phyloP scores from a whole-genome alignment of 2,329 filamentous ascomycete genomes.

The Phyllosticta citribraziliensis region DNA sequence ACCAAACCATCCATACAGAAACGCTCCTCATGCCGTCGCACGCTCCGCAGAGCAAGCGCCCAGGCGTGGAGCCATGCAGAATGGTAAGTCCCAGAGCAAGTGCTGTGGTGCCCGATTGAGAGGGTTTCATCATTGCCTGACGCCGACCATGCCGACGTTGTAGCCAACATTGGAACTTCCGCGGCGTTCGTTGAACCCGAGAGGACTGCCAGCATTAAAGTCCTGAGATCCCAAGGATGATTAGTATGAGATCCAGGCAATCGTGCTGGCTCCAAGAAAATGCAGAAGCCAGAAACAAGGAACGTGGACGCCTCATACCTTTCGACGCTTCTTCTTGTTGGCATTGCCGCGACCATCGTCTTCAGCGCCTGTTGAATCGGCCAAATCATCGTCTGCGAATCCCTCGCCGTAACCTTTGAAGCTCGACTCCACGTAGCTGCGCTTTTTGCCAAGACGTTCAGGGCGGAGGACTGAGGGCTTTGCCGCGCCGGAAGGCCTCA shows the following conservation, averaged over 20 bases:
- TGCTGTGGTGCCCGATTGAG: not conserved
- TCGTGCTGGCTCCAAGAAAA: not conserved
- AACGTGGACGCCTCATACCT: slow-evolving; percentile 13
- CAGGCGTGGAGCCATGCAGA: not conserved
- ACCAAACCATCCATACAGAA: too few relatives aligned
- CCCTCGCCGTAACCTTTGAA: slow-evolving; percentile 68
- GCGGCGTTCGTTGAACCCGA: slow-evolving; percentile 10
- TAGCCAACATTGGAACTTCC: slow-evolving; percentile 9
- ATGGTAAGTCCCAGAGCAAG: not conserved
- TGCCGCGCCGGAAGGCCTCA: slow-evolving; percentile 21
- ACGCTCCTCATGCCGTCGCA: not conserved
- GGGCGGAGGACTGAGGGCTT: slow-evolving; percentile 40
- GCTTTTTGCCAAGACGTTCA: slow-evolving; percentile 60
- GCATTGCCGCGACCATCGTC: slow-evolving; percentile 40
- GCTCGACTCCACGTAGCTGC: slow-evolving; percentile 64
- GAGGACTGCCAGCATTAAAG: slow-evolving; percentile 11
- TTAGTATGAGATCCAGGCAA: slow-evolving; percentile 1
- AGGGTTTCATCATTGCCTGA: slow-evolving; percentile 3
- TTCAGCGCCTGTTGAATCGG: slow-evolving; percentile 62
- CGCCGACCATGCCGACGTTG: slow-evolving; percentile 7
- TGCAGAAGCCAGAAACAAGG: not conserved
- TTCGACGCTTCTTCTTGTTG: slow-evolving; percentile 22
- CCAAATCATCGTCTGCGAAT: slow-evolving; percentile 57
- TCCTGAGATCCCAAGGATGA: slow-evolving; percentile 6
- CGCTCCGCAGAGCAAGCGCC: not conserved